Conservation (phyloP, 2,329 filamentous ascomycete genomes). For the Ceratocystis colombiana region DNA sequence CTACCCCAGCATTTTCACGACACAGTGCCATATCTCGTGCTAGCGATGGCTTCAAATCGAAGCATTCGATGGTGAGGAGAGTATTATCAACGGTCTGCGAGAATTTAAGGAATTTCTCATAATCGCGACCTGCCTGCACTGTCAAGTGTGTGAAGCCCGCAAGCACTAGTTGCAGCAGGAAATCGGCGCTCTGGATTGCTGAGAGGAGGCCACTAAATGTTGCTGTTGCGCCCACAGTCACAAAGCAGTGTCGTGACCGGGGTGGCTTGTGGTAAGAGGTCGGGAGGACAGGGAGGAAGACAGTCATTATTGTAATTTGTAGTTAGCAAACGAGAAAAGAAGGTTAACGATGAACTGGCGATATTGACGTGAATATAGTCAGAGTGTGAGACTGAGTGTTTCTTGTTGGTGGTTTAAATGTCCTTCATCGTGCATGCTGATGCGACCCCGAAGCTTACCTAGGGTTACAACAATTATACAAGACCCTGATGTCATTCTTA, state of each 20-base stretch:
- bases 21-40: slow-evolving; percentile 22
- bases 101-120: slow-evolving; percentile 42
- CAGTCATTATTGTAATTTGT: slow-evolving; percentile 20
- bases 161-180: slow-evolving; percentile 50
- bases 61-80: slow-evolving; percentile 31
- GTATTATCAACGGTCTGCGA: slow-evolving; percentile 26
- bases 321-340: neutral
- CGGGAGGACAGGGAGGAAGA: slow-evolving; percentile 25
- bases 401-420: too few relatives aligned
- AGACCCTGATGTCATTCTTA: slow-evolving; percentile 10
- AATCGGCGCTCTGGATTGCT: slow-evolving; percentile 51
- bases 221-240: slow-evolving; percentile 88
- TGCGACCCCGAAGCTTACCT: too few relatives aligned
- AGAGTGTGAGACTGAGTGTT: too few relatives aligned
- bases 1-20: slow-evolving; percentile 1
- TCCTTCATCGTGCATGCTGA: too few relatives aligned
- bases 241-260: slow-evolving; percentile 49
- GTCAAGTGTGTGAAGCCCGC: slow-evolving; percentile 60
- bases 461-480: too few relatives aligned
- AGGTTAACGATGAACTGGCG: neutral
- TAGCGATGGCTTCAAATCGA: slow-evolving; percentile 22
- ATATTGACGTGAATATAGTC: neutral
- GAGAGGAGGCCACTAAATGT: slow-evolving; percentile 64
- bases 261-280: slow-evolving; percentile 16
- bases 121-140: slow-evolving; percentile 70